A percentile compares a stretch with the other conserved stretches of the same genome.
Evolutionary conservation across 805 yeast genomes (phyloP).

Genomic region (Sugiyamaella mastotermitis): DNA sequence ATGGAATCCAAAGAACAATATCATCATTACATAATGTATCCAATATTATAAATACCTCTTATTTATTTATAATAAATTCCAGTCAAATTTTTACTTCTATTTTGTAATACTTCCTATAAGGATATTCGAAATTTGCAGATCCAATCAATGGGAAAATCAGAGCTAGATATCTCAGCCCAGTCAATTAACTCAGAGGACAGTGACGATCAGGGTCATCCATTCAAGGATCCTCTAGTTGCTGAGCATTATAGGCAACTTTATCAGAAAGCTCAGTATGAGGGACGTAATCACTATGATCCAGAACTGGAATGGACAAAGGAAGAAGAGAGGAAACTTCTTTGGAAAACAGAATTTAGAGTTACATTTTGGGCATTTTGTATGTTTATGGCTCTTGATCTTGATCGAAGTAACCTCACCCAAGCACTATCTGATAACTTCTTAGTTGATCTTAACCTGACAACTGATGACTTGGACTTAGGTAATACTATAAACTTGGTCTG

Average conservation of each 20-base stretch:
- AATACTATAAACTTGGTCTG: slow-evolving; percentile 48
- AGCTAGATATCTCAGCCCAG: too few relatives aligned
- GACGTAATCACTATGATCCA: slow-evolving; percentile 52
- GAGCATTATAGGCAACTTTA: slow-evolving; percentile 41
- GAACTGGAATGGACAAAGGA: slow-evolving; percentile 46
- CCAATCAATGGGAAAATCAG: too few relatives aligned
- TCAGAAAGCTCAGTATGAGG: slow-evolving; percentile 47
- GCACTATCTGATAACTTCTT: slow-evolving; percentile 53
- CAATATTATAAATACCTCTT: too few relatives aligned
- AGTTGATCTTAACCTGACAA: slow-evolving; percentile 44
- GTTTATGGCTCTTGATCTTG: slow-evolving; percentile 55
- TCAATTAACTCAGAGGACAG: too few relatives aligned
- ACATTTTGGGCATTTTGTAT: slow-evolving; percentile 52
- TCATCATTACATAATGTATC: too few relatives aligned
- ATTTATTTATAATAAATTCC: too few relatives aligned
- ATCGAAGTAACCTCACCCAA: slow-evolving; percentile 50
- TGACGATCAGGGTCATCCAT: slow-evolving; percentile 25
- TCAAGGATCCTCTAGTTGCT: slow-evolving; percentile 43
- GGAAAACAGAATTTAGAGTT: slow-evolving; percentile 52
- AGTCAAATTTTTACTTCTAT: too few relatives aligned
- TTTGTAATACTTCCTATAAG: too few relatives aligned
- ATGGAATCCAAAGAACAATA: too few relatives aligned
- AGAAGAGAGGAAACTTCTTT: slow-evolving; percentile 44
- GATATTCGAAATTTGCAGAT: too few relatives aligned
- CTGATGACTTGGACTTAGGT: slow-evolving; percentile 54